Base-by-base conservation (phyloP, 345 rosid species). In the Cardamine chenopodiifolia region DNA sequence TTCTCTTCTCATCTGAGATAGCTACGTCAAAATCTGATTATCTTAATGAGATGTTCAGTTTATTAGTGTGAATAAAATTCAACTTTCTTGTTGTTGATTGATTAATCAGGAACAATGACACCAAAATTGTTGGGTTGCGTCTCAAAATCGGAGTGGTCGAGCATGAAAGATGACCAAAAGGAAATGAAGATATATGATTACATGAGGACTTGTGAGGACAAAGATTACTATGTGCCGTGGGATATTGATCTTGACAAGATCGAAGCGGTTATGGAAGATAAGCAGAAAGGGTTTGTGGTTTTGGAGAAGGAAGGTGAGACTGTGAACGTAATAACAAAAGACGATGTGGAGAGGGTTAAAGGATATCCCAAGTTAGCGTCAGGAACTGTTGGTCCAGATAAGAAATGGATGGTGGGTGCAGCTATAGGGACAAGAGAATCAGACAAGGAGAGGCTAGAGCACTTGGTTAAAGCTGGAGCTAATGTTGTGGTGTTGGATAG, bases 321-420 rank as follows among this genome's bases (percentile, higher is more conserved):
- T 0, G 86, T 91, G 70, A 90, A 91, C 59, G 88, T 91, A 22
- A 79, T 90, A 19, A 72, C 78, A 0, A 89, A 82, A 79, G 89
- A 84, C 62, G 98, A 87, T 74, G 82, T 93, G 44, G 89, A 85
- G 81, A 89, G 90, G 69, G 75, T 90, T 26, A 88, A 83, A 72
- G 86, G 86, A 12, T 89, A 82, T 61, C 96, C 98, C 7, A 91
- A 80, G 68, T 56, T 88, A 50, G 91, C 86, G 35, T 72, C 78
- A 39, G 91, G 92, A 40, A 84, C 93, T 0, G 77, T 93, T 17
- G 94, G 95, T 28, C 18, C 85, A 1, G 92, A 88, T 17, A 87
- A 91, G 29, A 78, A 82, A 75, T 89, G 92, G 92, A 87, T 93
- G 96, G 97, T 94, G 1, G 96, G 97, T 65, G 98, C 94, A 0